Evolutionary conservation across 202 grass and related monocot genomes (phyloP).

Genomic region (Hordeum pubiflorum): DNA sequence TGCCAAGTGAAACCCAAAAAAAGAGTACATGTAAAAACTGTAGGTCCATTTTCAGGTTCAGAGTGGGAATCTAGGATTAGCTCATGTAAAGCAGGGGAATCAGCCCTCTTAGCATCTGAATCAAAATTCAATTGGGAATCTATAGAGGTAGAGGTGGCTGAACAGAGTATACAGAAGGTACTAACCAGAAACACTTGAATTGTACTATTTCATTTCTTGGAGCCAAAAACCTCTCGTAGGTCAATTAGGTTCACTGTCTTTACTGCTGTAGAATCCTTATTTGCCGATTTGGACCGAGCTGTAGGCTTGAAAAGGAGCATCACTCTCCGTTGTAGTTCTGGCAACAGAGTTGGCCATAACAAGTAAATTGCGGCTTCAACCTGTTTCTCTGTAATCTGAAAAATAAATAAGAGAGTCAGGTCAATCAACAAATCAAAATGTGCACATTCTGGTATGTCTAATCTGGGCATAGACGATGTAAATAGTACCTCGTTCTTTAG

Average conservation of each 20-base stretch:
- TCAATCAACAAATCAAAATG: not conserved
- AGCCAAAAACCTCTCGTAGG: no score
- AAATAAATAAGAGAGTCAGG: not conserved
- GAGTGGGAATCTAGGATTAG: no score
- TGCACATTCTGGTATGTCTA: not conserved
- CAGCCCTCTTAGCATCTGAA: not conserved
- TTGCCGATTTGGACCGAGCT: not conserved
- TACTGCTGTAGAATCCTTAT: not conserved
- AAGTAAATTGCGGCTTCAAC: not conserved
- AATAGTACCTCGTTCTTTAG: not conserved
- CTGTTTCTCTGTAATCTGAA: not conserved
- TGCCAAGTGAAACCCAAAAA: no score
- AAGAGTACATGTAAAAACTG: no score
- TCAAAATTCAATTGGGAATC: not conserved
- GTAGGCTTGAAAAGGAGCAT: not conserved
- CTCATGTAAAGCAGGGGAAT: not conserved
- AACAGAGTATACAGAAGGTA: not conserved
- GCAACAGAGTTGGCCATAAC: not conserved
- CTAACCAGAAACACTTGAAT: not conserved
- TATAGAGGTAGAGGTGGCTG: not conserved
- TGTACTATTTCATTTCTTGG: no score
- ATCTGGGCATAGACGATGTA: not conserved
- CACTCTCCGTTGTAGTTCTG: not conserved
- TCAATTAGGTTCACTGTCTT: no score
- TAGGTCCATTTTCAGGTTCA: no score